Evolutionary conservation across 164 flowering plant genomes (phyloP).

Genomic region (Stephania japonica): DNA sequence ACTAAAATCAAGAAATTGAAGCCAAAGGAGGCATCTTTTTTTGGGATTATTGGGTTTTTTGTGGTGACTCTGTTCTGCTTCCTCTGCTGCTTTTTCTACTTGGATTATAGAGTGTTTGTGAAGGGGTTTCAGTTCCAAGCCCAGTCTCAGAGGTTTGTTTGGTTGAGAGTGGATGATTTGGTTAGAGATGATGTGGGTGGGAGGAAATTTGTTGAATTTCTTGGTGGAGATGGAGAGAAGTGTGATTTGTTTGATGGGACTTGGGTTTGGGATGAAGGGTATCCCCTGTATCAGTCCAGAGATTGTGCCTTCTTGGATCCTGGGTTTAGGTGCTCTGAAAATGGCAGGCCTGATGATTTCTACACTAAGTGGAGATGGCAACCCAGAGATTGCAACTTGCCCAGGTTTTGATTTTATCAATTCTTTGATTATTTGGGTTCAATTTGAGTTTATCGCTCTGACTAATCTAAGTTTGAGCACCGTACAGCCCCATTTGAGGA

Average conservation of each 20-base stretch:
- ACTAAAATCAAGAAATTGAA: conserved; percentile 48
- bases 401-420: conserved; percentile 44
- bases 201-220: conserved; percentile 24
- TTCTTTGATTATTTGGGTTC: neutral
- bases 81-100: conserved; percentile 52
- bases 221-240: conserved; percentile 25
- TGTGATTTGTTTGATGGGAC: conserved; percentile 75
- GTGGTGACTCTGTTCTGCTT: conserved; percentile 31
- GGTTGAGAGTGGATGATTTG: conserved; percentile 23
- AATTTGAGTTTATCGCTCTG: neutral
- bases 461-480: neutral
- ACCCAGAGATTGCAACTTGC: conserved; percentile 79
- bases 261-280: conserved; percentile 78
- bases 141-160: conserved; percentile 33
- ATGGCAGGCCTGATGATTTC: conserved; percentile 71
- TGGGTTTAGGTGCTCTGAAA: conserved; percentile 74
- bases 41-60: conserved; percentile 47
- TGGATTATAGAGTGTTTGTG: conserved; percentile 49
- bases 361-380: conserved; percentile 98
- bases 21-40: conserved; percentile 37
- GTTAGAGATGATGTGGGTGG: conserved; percentile 10
- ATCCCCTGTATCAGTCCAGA: conserved; percentile 63
- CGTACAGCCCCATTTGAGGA: neutral
- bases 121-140: conserved; percentile 29
- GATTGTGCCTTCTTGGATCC: conserved; percentile 62